phyloP scores from a whole-genome alignment of 192 early-diverging fungal species.

The Podila verticillata region DNA sequence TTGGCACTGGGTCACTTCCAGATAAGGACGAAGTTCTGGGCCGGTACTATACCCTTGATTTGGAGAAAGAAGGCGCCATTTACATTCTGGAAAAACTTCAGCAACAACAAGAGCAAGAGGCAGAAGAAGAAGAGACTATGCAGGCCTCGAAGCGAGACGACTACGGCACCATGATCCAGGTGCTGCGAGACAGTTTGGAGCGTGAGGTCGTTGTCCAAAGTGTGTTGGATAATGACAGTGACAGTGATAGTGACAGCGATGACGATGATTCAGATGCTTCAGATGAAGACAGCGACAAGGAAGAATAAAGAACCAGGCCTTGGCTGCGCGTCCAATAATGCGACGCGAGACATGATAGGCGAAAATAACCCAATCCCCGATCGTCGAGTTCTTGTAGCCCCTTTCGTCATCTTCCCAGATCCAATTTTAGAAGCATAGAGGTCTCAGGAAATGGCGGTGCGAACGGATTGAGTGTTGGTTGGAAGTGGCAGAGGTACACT shows the following conservation, averaged over 20 bases:
- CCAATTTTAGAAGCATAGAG: too few species aligned
- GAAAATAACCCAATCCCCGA: too few species aligned
- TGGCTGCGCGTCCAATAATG: too few species aligned
- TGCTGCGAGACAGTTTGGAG: slow-evolving; percentile 32
- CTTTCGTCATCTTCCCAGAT: too few species aligned
- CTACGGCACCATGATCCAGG: slow-evolving; percentile 31
- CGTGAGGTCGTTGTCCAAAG: slow-evolving; percentile 33
- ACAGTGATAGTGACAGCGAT: slow-evolving; percentile 16
- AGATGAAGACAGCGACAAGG: neutral
- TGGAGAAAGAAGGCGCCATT: slow-evolving; percentile 49
- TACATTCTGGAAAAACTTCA: slow-evolving; percentile 25
- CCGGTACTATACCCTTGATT: slow-evolving; percentile 38
- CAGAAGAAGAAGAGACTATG: neutral
- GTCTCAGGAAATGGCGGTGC: too few species aligned
- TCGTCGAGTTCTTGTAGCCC: too few species aligned
- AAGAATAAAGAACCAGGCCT: neutral
- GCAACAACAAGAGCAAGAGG: slow-evolving; percentile 3
- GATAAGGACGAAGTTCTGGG: slow-evolving; percentile 44
- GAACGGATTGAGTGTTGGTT: too few species aligned
- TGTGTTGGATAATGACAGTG: slow-evolving; percentile 7
- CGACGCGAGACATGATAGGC: too few species aligned
- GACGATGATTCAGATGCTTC: slow-evolving; percentile 9
- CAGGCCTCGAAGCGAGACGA: slow-evolving; percentile 5
- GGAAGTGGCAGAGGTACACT: too few species aligned
- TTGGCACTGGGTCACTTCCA: slow-evolving; percentile 1